phyloP scores from a whole-genome alignment of 495 filamentous ascomycete species.

The Hyaloscypha hepaticicola region DNA sequence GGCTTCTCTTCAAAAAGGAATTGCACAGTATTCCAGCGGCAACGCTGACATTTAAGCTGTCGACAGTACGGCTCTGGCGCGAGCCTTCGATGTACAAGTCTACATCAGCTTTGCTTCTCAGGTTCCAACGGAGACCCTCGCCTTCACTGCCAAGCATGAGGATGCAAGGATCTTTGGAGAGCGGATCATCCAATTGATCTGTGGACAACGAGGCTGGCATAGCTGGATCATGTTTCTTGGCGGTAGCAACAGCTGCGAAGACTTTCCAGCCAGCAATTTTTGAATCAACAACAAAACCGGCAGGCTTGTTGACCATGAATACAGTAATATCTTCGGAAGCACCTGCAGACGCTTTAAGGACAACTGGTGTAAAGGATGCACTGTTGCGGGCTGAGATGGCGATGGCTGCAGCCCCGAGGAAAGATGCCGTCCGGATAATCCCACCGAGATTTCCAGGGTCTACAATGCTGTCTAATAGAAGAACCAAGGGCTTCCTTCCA shows the following conservation, averaged over 20 bases:
- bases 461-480: constrained; percentile 80
- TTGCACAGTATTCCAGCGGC: constrained; percentile 75
- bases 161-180: constrained; percentile 63
- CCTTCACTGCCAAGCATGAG: constrained; percentile 84
- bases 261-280: constrained; percentile 75
- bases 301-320: constrained; percentile 61
- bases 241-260: constrained; percentile 71
- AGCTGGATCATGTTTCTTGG: constrained; percentile 11
- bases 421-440: constrained; percentile 82
- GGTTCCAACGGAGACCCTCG: constrained; percentile 61
- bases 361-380: constrained; percentile 69
- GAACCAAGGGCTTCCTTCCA: constrained; percentile 68
- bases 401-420: constrained; percentile 78
- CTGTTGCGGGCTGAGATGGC: constrained; percentile 64
- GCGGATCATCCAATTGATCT: constrained; percentile 43
- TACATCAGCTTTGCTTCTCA: constrained; percentile 62
- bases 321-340: constrained; percentile 77
- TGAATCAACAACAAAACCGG: constrained; percentile 66
- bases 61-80: constrained; percentile 48
- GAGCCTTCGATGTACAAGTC: constrained; percentile 52
- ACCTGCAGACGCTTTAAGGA: constrained; percentile 83
- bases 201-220: constrained; percentile 15
- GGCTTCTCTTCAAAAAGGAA: constrained; percentile 49
- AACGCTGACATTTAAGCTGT: constrained; percentile 87
- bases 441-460: constrained; percentile 90